A percentile compares a stretch with the other conserved stretches of the same genome.
Conservation (phyloP, 2,329 filamentous ascomycete genomes). For the Cadophora sp. region DNA sequence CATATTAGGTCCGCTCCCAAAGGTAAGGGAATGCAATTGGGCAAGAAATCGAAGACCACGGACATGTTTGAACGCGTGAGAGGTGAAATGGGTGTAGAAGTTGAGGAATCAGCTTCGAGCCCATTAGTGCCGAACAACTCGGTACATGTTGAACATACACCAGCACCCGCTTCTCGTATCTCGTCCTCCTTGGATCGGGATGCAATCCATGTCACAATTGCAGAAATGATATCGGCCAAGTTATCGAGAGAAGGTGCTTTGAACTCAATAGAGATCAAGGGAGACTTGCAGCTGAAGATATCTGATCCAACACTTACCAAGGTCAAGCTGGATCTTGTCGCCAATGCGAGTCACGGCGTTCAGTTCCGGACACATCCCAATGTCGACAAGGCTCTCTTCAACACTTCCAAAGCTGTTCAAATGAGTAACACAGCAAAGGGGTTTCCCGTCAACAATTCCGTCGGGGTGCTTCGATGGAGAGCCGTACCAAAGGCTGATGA, state of each 20-base stretch:
- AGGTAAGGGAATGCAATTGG: slow-evolving; percentile 98
- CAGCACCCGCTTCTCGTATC: slow-evolving; percentile 58
- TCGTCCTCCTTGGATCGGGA: slow-evolving; percentile 78
- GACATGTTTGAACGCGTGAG: slow-evolving; percentile 97
- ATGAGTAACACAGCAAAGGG: slow-evolving; percentile 86
- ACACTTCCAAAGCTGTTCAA: slow-evolving; percentile 82
- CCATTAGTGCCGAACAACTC: slow-evolving; percentile 68
- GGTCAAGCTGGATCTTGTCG: slow-evolving; percentile 82
- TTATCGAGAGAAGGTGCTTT: slow-evolving; percentile 87
- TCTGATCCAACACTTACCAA: slow-evolving; percentile 89
- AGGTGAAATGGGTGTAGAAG: slow-evolving; percentile 86
- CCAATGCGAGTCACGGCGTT: slow-evolving; percentile 79
- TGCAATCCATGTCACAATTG: slow-evolving; percentile 85
- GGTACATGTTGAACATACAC: slow-evolving; percentile 57
- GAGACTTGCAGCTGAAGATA: slow-evolving; percentile 90
- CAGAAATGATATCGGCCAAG: slow-evolving; percentile 89
- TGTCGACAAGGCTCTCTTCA: slow-evolving; percentile 89
- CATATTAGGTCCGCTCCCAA: slow-evolving; percentile 67
- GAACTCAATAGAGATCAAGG: slow-evolving; percentile 87
- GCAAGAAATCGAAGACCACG: slow-evolving; percentile 97
- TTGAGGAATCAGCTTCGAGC: slow-evolving; percentile 67
- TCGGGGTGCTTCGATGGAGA: slow-evolving; percentile 93
- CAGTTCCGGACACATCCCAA: slow-evolving; percentile 97
- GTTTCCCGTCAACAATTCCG: slow-evolving; percentile 93
- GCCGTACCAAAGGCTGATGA: slow-evolving; percentile 83